These are phyloP conservation scores for Pelargonium australe DNA, from an alignment of 441 rosid species.

Conservation along the genomic window DNA sequence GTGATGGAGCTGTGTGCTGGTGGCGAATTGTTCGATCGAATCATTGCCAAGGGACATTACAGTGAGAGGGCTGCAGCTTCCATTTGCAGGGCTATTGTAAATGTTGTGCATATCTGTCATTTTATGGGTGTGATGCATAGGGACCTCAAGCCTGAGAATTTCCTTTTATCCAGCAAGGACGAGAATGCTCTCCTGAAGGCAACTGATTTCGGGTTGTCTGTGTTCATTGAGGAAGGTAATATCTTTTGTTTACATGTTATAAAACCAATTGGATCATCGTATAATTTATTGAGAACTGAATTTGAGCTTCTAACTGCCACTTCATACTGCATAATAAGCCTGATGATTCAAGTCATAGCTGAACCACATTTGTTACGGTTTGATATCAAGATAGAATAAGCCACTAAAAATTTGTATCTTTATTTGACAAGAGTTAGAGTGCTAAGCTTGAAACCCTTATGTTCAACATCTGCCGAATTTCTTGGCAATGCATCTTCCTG, in stretches of 20 bases:
- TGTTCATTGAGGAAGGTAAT: slow-evolving; percentile 45
- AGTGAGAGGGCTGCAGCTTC: slow-evolving; percentile 51
- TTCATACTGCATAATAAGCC: no score
- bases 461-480: background rate
- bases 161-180: slow-evolving; percentile 46
- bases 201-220: slow-evolving; percentile 52
- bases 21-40: slow-evolving; percentile 49
- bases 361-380: background rate
- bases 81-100: slow-evolving; percentile 43
- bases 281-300: background rate
- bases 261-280: background rate
- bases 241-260: background rate
- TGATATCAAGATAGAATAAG: background rate
- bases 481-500: slow-evolving; percentile 4
- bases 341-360: background rate
- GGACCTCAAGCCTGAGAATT: slow-evolving; percentile 57
- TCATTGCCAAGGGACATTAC: slow-evolving; percentile 45
- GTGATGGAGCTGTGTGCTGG: slow-evolving; percentile 61
- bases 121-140: slow-evolving; percentile 46
- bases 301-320: background rate
- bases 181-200: slow-evolving; percentile 48
- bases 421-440: background rate
- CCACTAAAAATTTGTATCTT: background rate
- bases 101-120: slow-evolving; percentile 50
- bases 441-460: background rate